These are phyloP conservation scores for Scedosporium apiospermum DNA, from an alignment of 2,329 filamentous ascomycete species.

Conservation along the genomic window DNA sequence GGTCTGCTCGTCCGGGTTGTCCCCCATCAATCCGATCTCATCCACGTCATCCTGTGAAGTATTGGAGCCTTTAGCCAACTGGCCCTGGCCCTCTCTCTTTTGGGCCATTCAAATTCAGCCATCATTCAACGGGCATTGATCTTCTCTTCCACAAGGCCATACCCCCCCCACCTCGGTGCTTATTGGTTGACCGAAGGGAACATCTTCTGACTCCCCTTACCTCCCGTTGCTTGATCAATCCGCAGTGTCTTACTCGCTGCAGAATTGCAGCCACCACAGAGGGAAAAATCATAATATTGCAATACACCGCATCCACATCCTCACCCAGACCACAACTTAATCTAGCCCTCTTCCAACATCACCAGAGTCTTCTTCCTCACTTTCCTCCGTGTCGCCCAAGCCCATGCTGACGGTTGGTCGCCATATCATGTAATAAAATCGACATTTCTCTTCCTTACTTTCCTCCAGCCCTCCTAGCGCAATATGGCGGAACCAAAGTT, in stretches of 20 bases:
- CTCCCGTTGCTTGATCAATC: neutral
- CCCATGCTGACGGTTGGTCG: neutral
- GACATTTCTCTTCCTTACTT: neutral
- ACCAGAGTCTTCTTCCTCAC: neutral
- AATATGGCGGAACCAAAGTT: slow-evolving; percentile 11
- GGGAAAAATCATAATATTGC: neutral
- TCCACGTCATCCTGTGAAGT: too few relatives aligned
- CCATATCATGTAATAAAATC: neutral
- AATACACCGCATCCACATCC: neutral
- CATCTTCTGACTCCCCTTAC: neutral
- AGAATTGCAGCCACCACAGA: neutral
- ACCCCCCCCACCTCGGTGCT: neutral
- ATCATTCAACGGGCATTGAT: neutral
- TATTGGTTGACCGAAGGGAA: neutral
- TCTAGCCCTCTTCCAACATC: neutral
- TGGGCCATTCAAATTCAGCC: neutral
- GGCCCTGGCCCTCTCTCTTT: neutral
- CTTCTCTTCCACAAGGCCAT: neutral
- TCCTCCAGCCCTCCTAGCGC: neutral
- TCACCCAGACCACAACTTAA: neutral
- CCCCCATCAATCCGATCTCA: too few relatives aligned
- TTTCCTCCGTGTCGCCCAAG: neutral
- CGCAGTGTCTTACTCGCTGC: neutral
- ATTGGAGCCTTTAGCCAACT: neutral
- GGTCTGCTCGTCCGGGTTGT: neutral